A percentile compares a stretch with the other conserved stretches of the same genome.
Evolutionary conservation across 2,329 filamentous ascomycete species (phyloP).

Genomic region (Fusarium domesticum): DNA sequence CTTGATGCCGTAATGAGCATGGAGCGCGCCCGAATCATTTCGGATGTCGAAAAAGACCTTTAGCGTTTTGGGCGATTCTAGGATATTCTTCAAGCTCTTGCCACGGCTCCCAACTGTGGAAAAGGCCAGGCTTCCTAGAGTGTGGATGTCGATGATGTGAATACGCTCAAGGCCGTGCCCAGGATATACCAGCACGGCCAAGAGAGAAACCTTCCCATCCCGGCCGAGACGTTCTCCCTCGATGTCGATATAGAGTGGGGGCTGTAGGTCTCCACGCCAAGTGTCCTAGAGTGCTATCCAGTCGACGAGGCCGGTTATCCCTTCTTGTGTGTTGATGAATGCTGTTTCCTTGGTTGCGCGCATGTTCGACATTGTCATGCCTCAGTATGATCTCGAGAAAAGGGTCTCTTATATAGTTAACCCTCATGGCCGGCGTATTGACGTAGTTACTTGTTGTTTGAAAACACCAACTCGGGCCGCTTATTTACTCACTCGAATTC

Average conservation of each 20-base stretch:
- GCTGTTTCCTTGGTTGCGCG: not conserved
- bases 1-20: conserved; percentile 40
- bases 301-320: conserved; percentile 5
- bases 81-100: conserved; percentile 36
- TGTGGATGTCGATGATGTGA: conserved; percentile 46
- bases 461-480: no score
- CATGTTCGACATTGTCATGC: no score
- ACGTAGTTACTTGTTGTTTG: no score
- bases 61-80: conserved; percentile 38
- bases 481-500: no score
- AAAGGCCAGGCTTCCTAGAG: conserved; percentile 39
- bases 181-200: conserved; percentile 38
- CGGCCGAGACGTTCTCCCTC: conserved; percentile 45
- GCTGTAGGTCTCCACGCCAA: conserved; percentile 26
- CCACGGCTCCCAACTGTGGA: not conserved
- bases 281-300: conserved; percentile 11
- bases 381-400: no score
- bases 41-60: conserved; percentile 59
- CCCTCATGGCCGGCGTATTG: no score
- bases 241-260: conserved; percentile 46
- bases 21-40: conserved; percentile 56
- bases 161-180: conserved; percentile 16
- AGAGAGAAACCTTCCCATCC: conserved; percentile 44
- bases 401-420: no score
- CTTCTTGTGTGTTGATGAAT: not conserved